Conservation (phyloP, 2,329 filamentous ascomycete species). For the Fusarium proliferatum region DNA sequence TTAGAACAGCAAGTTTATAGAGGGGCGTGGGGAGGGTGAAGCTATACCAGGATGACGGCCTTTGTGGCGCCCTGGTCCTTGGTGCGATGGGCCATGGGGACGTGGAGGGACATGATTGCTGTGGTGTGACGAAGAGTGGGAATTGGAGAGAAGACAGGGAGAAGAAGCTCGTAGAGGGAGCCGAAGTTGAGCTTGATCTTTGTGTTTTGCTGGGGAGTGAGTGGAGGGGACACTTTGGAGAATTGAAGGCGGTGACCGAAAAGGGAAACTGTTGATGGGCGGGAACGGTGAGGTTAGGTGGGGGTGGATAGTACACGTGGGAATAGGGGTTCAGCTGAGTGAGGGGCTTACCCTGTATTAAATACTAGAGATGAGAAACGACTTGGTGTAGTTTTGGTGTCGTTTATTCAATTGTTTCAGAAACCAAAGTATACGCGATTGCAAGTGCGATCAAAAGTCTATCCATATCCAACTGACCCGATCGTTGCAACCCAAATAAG, state of each 20-base stretch:
- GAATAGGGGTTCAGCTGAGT: conserved; percentile 24
- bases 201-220: conserved; percentile 9
- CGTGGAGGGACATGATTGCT: conserved; percentile 64
- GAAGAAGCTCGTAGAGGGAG: conserved; percentile 18
- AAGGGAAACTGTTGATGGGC: conserved; percentile 28
- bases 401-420: background rate
- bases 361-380: background rate
- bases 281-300: conserved; percentile 11
- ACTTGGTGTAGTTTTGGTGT: background rate
- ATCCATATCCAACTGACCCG: fast-evolving
- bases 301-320: conserved; percentile 32
- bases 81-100: conserved; percentile 61
- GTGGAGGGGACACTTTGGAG: conserved; percentile 38
- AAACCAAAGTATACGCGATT: background rate
- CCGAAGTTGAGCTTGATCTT: conserved; percentile 27
- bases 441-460: too few relatives aligned
- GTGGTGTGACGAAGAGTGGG: background rate
- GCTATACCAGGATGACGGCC: conserved; percentile 87
- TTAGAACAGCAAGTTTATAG: conserved; percentile 41
- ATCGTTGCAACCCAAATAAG: background rate
- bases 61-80: conserved; percentile 78
- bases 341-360: conserved; percentile 30
- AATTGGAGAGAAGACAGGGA: background rate
- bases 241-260: conserved; percentile 40
- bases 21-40: conserved; percentile 13